A percentile compares a stretch with the other conserved stretches of the same genome.
These are phyloP conservation scores for Penicillium maclennaniae DNA, from an alignment of 495 filamentous ascomycete genomes.

Conservation along the genomic window DNA sequence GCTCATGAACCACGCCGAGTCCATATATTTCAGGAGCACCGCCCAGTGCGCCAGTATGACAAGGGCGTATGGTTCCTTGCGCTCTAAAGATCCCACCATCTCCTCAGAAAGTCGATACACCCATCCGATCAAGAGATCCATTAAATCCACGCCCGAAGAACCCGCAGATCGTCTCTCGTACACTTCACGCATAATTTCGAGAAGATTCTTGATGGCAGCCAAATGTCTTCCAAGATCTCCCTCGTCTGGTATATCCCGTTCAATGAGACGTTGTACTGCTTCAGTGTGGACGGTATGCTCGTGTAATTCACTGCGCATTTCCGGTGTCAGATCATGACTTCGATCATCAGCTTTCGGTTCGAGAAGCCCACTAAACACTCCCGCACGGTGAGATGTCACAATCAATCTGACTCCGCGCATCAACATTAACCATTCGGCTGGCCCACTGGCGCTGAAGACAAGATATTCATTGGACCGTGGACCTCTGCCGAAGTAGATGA, in stretches of 20 bases:
- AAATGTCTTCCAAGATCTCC: conserved; percentile 7
- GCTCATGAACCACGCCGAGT: conserved; percentile 34
- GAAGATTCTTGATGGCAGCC: conserved; percentile 11
- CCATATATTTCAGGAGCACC: conserved; percentile 35
- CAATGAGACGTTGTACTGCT: conserved; percentile 14
- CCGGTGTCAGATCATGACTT: conserved; percentile 4
- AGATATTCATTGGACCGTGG: conserved; percentile 38
- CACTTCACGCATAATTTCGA: conserved; percentile 17
- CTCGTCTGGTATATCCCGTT: neutral
- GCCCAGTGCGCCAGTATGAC: conserved; percentile 41
- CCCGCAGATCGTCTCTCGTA: conserved; percentile 17
- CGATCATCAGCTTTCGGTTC: conserved; percentile 4
- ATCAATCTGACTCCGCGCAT: conserved; percentile 42
- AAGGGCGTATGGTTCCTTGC: conserved; percentile 34
- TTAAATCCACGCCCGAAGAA: conserved; percentile 13
- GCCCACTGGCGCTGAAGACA: conserved; percentile 37
- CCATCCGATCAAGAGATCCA: conserved; percentile 34
- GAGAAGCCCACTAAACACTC: conserved; percentile 33
- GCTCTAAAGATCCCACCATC: conserved; percentile 28
- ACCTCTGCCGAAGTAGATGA: conserved; percentile 45
- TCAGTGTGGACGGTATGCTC: conserved; percentile 18
- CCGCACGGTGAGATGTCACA: conserved; percentile 13
- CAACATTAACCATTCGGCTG: conserved; percentile 43
- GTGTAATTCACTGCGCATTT: conserved; percentile 14
- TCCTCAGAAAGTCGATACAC: conserved; percentile 31